These are phyloP conservation scores for Amniculicola lignicola DNA, from an alignment of 495 filamentous ascomycete species.

Conservation along the genomic window DNA sequence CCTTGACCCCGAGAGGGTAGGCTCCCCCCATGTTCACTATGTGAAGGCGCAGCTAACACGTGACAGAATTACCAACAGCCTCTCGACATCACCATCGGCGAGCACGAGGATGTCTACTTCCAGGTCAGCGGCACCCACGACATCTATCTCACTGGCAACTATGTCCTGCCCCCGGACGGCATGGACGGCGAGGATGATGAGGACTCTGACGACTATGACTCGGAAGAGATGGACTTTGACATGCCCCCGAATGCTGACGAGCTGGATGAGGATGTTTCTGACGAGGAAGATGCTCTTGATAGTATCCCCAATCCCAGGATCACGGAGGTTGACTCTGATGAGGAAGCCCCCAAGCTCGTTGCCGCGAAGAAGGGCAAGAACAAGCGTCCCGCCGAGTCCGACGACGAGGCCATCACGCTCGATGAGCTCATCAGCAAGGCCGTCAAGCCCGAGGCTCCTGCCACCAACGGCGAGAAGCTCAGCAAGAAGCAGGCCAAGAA, in stretches of 20 bases:
- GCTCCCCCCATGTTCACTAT: slow-evolving; percentile 14
- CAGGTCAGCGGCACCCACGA: slow-evolving; percentile 84
- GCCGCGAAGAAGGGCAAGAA: slow-evolving; percentile 53
- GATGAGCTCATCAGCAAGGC: slow-evolving; percentile 75
- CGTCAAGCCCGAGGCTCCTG: slow-evolving; percentile 45
- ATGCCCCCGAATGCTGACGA: slow-evolving; percentile 78
- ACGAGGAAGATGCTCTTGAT: slow-evolving; percentile 81
- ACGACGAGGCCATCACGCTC: slow-evolving; percentile 54
- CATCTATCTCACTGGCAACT: slow-evolving; percentile 93
- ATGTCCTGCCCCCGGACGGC: slow-evolving; percentile 63
- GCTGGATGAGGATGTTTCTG: slow-evolving; percentile 58
- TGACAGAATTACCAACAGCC: slow-evolving; percentile 85
- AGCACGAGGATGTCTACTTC: slow-evolving; percentile 88
- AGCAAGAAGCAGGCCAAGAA: slow-evolving; percentile 99
- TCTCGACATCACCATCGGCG: slow-evolving; percentile 83
- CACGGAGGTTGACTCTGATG: slow-evolving; percentile 79
- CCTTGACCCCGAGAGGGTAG: slow-evolving; percentile 76
- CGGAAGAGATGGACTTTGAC: slow-evolving; percentile 64
- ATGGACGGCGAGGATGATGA: slow-evolving; percentile 64
- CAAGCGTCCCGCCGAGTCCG: slow-evolving; percentile 73
- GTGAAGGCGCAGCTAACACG: slow-evolving; percentile 36
- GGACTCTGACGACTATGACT: slow-evolving; percentile 55
- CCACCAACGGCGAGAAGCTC: slow-evolving; percentile 60
- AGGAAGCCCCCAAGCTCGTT: slow-evolving; percentile 74
- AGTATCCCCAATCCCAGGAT: slow-evolving; percentile 74